Evolutionary conservation across 2,329 filamentous ascomycete genomes (phyloP).

Genomic region (Ascochyta lentis): DNA sequence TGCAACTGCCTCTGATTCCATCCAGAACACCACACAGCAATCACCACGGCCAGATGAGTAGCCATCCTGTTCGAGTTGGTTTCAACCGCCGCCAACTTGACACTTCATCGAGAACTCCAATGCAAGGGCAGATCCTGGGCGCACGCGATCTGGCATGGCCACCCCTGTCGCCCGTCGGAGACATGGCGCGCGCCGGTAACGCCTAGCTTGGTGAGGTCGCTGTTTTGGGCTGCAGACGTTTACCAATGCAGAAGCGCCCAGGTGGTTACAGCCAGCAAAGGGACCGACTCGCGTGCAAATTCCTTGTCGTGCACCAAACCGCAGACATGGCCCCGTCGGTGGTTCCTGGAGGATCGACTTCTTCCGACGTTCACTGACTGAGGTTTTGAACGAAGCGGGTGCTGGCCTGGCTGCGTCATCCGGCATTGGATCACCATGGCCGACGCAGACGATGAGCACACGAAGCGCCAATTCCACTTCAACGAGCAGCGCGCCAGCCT

Average conservation of each 20-base stretch:
- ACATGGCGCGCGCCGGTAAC: not conserved
- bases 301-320: not conserved
- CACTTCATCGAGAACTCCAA: too few relatives aligned
- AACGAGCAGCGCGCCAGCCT: constrained; percentile 43
- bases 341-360: not conserved
- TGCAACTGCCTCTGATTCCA: not conserved
- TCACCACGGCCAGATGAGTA: too few relatives aligned
- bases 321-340: not conserved
- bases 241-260: constrained; percentile 2
- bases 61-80: too few relatives aligned
- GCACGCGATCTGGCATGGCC: not conserved
- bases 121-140: not conserved
- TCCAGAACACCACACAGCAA: not conserved
- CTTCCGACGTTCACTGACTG: not conserved
- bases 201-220: not conserved
- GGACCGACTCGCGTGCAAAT: constrained; percentile 4
- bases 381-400: not conserved
- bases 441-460: constrained; percentile 34
- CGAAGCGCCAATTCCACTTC: constrained; percentile 40
- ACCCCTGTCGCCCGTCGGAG: constrained; percentile 1
- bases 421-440: constrained; percentile 23
- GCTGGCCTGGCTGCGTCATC: constrained; percentile 8
- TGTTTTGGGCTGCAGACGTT: not conserved
- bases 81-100: too few relatives aligned
- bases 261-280: constrained; percentile 1